Evolutionary conservation across 768 basidiomycete genomes (phyloP), one percentile per base, ranked within the genome.

Genomic region (Boletus subparvulus): DNA sequence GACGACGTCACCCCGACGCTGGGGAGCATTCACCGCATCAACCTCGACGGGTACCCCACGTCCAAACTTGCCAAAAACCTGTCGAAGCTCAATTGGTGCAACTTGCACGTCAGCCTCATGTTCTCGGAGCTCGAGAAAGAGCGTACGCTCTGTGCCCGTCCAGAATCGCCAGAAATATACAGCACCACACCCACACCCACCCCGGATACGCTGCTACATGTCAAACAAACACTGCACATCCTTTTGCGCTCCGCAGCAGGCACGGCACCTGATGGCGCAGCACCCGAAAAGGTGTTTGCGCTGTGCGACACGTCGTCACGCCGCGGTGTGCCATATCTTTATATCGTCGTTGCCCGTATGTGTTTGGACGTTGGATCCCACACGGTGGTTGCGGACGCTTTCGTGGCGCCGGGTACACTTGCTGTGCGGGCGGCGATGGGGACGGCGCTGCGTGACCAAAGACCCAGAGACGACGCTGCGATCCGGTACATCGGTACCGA

Each of bases 351-450:
- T 49, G 73, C 75, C 30, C 66, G 70, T 11, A 62, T 83, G 43
- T 70, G 79, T 11, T 67, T 80, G 42, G 84, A 86, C 56, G 61
- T 80, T 16, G 59, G 59, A 3, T 66, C 65, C 12, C 65, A 67
- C 55, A 83, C 83, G 2, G 50, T 84, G 0, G 69, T 85, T 7
- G 74, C 72, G 28, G 83, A 84, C 56, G 73, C 75, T 3, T 83
- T 73, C 60, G 74, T 81, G 10, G 69, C 81, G 3, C 74, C 77
- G 0, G 60, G 73, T 33, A 68, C 50, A 35, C 54, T 30, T n/a
- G 54, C 49, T 3, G 46, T 65, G 7, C 46, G 19, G 13, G 28
- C 32, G 2, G 36, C 26, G 3, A n/a, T 60, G 30, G 11, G 11
- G 1, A 21, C 14, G 26, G 48, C 30, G 16, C 3, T 37, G 13